These are phyloP conservation scores for Violaceomyces palustris DNA, from an alignment of 1,284 basidiomycete genomes.

Conservation along the genomic window DNA sequence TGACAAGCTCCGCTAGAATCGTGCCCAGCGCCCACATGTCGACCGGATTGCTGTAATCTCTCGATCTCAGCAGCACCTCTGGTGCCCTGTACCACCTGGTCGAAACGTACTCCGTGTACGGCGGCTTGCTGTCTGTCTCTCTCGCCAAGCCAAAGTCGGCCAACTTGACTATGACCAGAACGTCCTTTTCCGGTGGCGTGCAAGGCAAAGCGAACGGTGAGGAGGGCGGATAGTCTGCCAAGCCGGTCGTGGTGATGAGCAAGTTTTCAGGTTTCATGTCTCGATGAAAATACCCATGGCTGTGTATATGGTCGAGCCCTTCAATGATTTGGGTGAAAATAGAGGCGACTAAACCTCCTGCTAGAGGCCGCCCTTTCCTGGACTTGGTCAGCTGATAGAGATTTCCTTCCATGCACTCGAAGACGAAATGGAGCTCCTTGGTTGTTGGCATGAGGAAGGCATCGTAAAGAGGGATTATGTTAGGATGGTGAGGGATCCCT, in stretches of 20 bases:
- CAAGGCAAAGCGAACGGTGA: conserved; percentile 30
- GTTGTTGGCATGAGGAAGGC: conserved; percentile 89
- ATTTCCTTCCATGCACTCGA: conserved; percentile 99
- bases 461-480: conserved; percentile 98
- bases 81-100: conserved; percentile 99
- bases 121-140: conserved; percentile 79
- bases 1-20: conserved; percentile 93
- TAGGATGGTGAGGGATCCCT: conserved; percentile 86
- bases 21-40: conserved; percentile 99
- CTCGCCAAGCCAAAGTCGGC: conserved; percentile 97
- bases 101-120: conserved; percentile 97
- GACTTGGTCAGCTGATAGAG: conserved; percentile 98
- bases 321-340: conserved; percentile 88
- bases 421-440: conserved; percentile 97
- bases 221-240: conserved; percentile 75
- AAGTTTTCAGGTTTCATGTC: conserved; percentile 99
- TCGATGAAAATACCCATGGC: conserved; percentile 91
- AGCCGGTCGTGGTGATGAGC: conserved; percentile 97
- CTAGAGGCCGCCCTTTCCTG: conserved; percentile 85
- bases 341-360: conserved; percentile 87
- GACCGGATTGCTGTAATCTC: conserved; percentile 90
- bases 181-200: conserved; percentile 69
- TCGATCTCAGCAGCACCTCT: conserved; percentile 84
- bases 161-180: conserved; percentile 93
- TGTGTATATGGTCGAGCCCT: conserved; percentile 88